Base-by-base conservation (phyloP, 768 basidiomycete species). In the Dentipellis sp. region DNA sequence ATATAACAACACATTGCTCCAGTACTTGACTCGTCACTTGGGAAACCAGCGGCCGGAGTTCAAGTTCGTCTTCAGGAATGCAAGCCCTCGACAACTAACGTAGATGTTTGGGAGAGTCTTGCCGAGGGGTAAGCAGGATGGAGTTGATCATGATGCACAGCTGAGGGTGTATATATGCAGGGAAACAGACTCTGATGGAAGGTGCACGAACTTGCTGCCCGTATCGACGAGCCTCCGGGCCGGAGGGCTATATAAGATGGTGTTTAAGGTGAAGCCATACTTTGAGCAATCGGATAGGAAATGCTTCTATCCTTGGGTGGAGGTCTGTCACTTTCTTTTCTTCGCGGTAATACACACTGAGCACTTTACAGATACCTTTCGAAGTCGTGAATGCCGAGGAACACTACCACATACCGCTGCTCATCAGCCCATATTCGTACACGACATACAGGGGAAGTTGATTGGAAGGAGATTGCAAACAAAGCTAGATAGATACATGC, bases 361-460 rank as follows among this genome's bases (percentile, higher is more conserved):
- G 12, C 48, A 35, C 0, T 42, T 51, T 38, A 12, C 46, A 62
- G 93, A 88, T 97, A 60, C 78, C 82, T 1, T 97, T 97, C 69
- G 73, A 75, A 21, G 79, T 94, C 51, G 73, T 76, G 47, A 78
- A 84, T 58, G 84, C 90, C 7, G 68, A 78, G 52, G 88, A 94
- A 63, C 92, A 95, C 64, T 86, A 94, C 66, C 94, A 97, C 62
- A 84, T 97, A 53, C 94, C 94, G 0, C 74, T 97, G n/a, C 70
- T 97, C 12, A 85, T 95, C 65, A 94, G 90, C 67, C 92, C 93
- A 4, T 92, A 86, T 69, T 88, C 88, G 3, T 97, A 83, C 68
- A 94, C 93, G 12, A 94, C 94, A 6, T 97, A 95, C 67, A 76
- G 91, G 59, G 94, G 94, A n/a, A 94, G 90, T 69, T 91, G 63